Percentiles rank a stretch among this genome's conserved stretches.
Conservation (phyloP, 805 yeast genomes). For the Saturnispora kantuleensis region DNA sequence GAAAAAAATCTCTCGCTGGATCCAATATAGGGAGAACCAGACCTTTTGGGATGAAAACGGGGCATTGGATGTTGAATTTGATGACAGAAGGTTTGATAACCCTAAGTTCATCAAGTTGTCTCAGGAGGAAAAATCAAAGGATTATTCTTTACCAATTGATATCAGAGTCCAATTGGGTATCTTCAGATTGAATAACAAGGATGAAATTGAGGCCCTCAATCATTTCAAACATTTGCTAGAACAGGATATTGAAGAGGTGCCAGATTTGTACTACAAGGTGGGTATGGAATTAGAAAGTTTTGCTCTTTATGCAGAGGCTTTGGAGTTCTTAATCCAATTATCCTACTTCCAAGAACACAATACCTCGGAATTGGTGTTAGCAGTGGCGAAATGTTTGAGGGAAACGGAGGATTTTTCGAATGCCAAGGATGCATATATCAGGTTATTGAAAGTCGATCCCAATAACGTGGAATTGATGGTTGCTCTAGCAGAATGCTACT, state of each 20-base stretch:
- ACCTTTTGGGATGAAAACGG: conserved; percentile 51
- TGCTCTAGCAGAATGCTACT: conserved; percentile 73
- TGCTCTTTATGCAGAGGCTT: conserved; percentile 67
- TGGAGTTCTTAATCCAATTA: conserved; percentile 52
- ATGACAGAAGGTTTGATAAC: conserved; percentile 49
- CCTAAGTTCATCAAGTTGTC: conserved; percentile 34
- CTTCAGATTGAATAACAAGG: conserved; percentile 55
- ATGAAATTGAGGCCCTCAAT: conserved; percentile 56
- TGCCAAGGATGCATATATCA: conserved; percentile 51
- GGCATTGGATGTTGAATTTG: conserved; percentile 74
- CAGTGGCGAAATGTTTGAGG: conserved; percentile 68
- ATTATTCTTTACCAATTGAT: conserved; percentile 67
- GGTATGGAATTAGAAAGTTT: conserved; percentile 64
- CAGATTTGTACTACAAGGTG: conserved; percentile 68
- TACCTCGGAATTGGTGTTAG: conserved; percentile 40
- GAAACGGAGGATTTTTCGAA: conserved; percentile 60
- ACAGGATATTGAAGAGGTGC: conserved; percentile 43
- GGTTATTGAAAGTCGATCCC: conserved; percentile 47
- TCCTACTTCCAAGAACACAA: conserved; percentile 43
- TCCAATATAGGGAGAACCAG: conserved; percentile 57
- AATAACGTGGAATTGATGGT: conserved; percentile 63
- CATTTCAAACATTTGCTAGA: conserved; percentile 59
- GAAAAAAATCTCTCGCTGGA: conserved; percentile 72
- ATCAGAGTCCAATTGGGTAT: conserved; percentile 74
- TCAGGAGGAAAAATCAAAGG: conserved; percentile 30